phyloP scores from a whole-genome alignment of 1,139 yeast genomes.

The Lodderomyces theae region DNA sequence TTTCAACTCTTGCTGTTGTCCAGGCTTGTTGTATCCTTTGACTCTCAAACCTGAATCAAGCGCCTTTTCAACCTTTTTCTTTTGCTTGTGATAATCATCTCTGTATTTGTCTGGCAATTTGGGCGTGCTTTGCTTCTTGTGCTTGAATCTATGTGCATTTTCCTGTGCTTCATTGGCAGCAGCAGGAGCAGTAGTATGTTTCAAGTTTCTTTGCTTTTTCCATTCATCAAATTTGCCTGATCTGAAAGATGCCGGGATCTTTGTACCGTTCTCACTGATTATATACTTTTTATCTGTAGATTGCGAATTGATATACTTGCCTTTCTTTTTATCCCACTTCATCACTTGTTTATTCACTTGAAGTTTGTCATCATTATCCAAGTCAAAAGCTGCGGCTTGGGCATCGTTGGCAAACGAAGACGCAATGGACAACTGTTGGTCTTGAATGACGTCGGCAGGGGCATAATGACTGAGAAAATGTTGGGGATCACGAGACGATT shows the following conservation, averaged over 20 bases:
- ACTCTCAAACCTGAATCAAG: slow-evolving; percentile 70
- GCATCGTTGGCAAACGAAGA: slow-evolving; percentile 84
- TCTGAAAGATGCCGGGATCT: slow-evolving; percentile 86
- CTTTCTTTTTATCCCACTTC: slow-evolving; percentile 94
- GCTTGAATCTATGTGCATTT: slow-evolving; percentile 58
- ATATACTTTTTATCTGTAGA: slow-evolving; percentile 84
- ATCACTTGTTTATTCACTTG: slow-evolving; percentile 67
- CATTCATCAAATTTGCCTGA: slow-evolving; percentile 92
- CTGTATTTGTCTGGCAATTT: slow-evolving; percentile 83
- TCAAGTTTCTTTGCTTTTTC: slow-evolving; percentile 69
- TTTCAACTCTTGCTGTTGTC: slow-evolving; percentile 59
- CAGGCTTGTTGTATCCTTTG: slow-evolving; percentile 62
- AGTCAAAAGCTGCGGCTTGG: slow-evolving; percentile 77
- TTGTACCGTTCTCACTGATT: slow-evolving; percentile 92
- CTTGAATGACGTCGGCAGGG: slow-evolving; percentile 75
- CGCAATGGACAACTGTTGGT: slow-evolving; percentile 65
- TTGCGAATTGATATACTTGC: slow-evolving; percentile 79
- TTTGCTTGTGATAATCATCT: slow-evolving; percentile 81
- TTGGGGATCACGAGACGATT: slow-evolving; percentile 72
- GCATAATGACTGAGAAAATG: slow-evolving; percentile 90
- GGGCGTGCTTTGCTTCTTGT: slow-evolving; percentile 76
- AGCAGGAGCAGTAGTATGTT: slow-evolving; percentile 28
- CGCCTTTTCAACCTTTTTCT: slow-evolving; percentile 81
- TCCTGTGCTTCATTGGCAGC: slow-evolving; percentile 22
- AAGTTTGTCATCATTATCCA: slow-evolving; percentile 73